These are phyloP conservation scores for Pelargonium australe DNA, from an alignment of 441 rosid genomes.

Conservation along the genomic window DNA sequence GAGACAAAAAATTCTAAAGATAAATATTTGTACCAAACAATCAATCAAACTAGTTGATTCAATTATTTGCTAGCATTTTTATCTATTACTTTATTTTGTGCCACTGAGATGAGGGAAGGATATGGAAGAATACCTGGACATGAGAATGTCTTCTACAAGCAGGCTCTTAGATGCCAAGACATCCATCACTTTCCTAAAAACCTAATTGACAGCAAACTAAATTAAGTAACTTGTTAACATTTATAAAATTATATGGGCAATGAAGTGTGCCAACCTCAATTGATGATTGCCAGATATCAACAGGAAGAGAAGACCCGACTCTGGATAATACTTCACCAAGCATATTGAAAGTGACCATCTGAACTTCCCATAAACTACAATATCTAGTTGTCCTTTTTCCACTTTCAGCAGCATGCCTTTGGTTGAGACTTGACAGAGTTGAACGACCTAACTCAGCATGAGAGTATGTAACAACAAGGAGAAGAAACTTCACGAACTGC, in stretches of 20 bases:
- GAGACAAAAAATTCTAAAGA: background rate
- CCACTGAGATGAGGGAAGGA: conserved; percentile 16
- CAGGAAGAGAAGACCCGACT: conserved; percentile 49
- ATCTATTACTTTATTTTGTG: conserved; percentile 4
- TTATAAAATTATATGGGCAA: conserved; percentile 17
- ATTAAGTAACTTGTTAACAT: conserved; percentile 9
- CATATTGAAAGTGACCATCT: conserved; percentile 49
- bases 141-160: conserved; percentile 49
- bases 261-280: conserved; percentile 40
- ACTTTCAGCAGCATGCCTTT: conserved; percentile 29
- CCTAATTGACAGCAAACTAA: conserved; percentile 35
- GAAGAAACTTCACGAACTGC: conserved; percentile 60
- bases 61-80: background rate
- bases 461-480: conserved; percentile 35
- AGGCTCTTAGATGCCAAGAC: conserved; percentile 49
- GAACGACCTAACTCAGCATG: conserved; percentile 33
- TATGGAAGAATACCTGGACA: conserved; percentile 49
- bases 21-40: background rate
- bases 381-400: conserved; percentile 36
- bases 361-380: conserved; percentile 55
- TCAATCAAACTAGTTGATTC: background rate
- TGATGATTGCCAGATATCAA: conserved; percentile 54
- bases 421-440: conserved; percentile 29
- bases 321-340: conserved; percentile 55
- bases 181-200: conserved; percentile 69